Evolutionary conservation across 2,329 filamentous ascomycete species (phyloP), one percentile per base, ranked within the genome.

Genomic region (Daldinia eschscholtzii): DNA sequence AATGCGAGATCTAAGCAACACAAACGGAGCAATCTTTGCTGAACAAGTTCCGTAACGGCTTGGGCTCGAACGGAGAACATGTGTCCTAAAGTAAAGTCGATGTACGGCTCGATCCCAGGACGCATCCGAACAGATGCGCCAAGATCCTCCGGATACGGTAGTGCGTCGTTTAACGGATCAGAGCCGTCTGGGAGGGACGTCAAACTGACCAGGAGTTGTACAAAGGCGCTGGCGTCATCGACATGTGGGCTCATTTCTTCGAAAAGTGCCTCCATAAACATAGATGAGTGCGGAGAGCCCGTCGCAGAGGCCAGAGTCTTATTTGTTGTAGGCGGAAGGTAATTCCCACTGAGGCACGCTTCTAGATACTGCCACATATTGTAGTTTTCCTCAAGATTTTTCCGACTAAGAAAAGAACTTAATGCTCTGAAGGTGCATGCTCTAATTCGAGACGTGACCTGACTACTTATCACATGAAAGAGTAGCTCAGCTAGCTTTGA

Each of bases 21-120:
- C 73, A 92, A 90, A 56, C 92, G 90, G 61, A 98, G 82, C 7
- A 95, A 85, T 50, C 91, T 88, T 28, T 89, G 86, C 77, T 97
- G 93, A 44, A 88, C 82, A 56, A 88, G 82, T 68, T 93, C 92
- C 61, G 85, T 82, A 6, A 92, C 80, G 61, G 93, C 91, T 39
- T 86, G 86, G 10, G 88, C 83, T 68, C 89, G 91, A 57, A 88
- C 85, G 15, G 88, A 88, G 75, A 97, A 92, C 15, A 97, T 88
- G 63, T 91, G 87, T 15, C 93, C 93, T 70, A 98, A 82, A 20
- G 94, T 90, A 78, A 96, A 98, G 80, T 99, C 97, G 64, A 98
- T 86, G 75, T 98, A 99, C 1, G 92, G 89, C 67, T 97, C 94
- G 68, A 99, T 93, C 1, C 97, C 96, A 13, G 94, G 89, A 81